These are phyloP conservation scores for Aspergillus sp. DNA, from an alignment of 2,329 filamentous ascomycete genomes.

Conservation along the genomic window DNA sequence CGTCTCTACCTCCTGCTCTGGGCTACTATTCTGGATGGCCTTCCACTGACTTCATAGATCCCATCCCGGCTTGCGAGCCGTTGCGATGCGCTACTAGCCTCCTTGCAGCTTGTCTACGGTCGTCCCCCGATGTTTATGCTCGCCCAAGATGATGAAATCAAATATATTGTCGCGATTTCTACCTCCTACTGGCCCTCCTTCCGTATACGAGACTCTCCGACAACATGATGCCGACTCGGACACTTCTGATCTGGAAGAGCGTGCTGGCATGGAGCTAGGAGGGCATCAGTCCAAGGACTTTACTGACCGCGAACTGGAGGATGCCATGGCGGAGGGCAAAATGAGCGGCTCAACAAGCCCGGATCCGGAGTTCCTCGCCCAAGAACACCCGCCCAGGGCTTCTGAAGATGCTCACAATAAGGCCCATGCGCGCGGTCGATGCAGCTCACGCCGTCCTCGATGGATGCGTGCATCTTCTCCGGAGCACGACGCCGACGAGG, in stretches of 20 bases:
- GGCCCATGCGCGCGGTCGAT: slow-evolving; percentile 13
- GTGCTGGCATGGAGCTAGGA: slow-evolving; percentile 40
- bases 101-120: background rate
- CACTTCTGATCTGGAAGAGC: slow-evolving; percentile 37
- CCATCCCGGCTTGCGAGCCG: slow-evolving; percentile 6
- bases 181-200: slow-evolving; percentile 40
- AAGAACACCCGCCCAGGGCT: slow-evolving; percentile 17
- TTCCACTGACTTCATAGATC: slow-evolving; percentile 4
- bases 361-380: slow-evolving; percentile 31
- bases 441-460: slow-evolving; percentile 20
- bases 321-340: slow-evolving; percentile 44
- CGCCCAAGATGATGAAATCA: slow-evolving; percentile 31
- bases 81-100: slow-evolving; percentile 6
- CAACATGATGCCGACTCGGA: slow-evolving; percentile 38
- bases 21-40: slow-evolving; percentile 7
- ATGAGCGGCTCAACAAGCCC: slow-evolving; percentile 40
- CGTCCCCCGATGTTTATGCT: background rate
- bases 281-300: slow-evolving; percentile 44
- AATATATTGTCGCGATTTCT: slow-evolving; percentile 36
- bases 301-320: slow-evolving; percentile 49
- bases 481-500: slow-evolving; percentile 38
- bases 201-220: slow-evolving; percentile 40
- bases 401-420: slow-evolving; percentile 8
- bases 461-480: slow-evolving; percentile 23
- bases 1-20: background rate